Evolutionary conservation across 257 asterid species (phyloP).

Genomic region (Solanum piurae): DNA sequence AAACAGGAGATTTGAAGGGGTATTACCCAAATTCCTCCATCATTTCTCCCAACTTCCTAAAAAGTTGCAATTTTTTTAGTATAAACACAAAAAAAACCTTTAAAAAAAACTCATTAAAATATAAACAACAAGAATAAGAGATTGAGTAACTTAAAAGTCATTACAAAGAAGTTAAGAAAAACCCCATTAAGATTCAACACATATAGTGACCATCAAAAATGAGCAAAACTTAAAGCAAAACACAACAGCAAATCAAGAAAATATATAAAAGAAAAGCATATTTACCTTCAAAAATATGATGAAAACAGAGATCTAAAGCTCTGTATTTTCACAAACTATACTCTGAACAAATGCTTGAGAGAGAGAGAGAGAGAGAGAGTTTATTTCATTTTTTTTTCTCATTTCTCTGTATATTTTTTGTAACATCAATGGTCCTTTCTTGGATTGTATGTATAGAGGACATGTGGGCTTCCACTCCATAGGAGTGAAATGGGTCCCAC

Average conservation of each 20-base stretch:
- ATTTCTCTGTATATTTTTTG: not conserved
- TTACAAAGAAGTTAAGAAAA: not conserved
- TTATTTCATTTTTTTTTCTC: not conserved
- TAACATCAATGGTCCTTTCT: not conserved
- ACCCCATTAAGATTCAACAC: not conserved
- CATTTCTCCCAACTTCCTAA: not conserved
- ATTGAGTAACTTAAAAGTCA: not conserved
- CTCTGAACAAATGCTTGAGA: not conserved
- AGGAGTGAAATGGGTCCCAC: not conserved
- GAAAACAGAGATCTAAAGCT: not conserved
- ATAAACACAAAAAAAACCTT: not conserved
- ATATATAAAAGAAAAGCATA: not conserved
- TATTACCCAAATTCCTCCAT: not conserved
- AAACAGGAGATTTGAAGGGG: not conserved
- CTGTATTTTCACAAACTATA: not conserved
- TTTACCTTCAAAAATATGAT: not conserved
- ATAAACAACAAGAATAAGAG: not conserved
- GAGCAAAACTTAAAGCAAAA: not conserved
- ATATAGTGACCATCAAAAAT: not conserved
- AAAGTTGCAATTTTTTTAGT: not conserved
- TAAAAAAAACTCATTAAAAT: not conserved
- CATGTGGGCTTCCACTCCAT: not conserved
- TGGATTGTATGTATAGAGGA: not conserved
- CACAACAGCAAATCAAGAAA: not conserved
- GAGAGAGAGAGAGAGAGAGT: not conserved